A percentile compares a stretch with the other conserved stretches of the same genome.
These are phyloP conservation scores for Cucumis cinereus DNA, from an alignment of 306 rosid genomes.

Conservation along the genomic window DNA sequence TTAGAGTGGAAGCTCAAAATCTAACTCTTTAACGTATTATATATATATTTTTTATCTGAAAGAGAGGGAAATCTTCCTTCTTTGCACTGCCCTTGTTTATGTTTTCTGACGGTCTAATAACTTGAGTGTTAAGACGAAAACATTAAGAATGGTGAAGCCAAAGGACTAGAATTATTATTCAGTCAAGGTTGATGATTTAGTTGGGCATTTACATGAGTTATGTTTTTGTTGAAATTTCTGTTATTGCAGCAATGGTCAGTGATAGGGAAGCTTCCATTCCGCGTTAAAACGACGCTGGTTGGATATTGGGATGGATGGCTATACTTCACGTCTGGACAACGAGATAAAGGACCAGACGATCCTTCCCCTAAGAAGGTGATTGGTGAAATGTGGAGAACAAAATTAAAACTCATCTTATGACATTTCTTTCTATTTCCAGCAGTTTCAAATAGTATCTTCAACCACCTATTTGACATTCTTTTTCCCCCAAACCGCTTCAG, in stretches of 20 bases:
- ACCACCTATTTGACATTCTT: not conserved
- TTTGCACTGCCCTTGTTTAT: not conserved
- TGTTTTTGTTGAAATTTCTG: not conserved
- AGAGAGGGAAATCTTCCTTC: not conserved
- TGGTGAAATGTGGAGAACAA: slow-evolving; percentile 79
- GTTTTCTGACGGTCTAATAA: not conserved
- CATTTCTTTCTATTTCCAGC: not conserved
- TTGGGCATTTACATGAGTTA: not conserved
- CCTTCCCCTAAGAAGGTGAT: slow-evolving; percentile 79
- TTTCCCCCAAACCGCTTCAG: not conserved
- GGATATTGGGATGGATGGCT: slow-evolving; percentile 87
- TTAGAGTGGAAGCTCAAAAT: not conserved
- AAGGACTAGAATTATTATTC: not conserved
- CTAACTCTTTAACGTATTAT: not conserved
- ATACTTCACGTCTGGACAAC: slow-evolving; percentile 89
- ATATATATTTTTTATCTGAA: not conserved
- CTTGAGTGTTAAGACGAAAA: not conserved
- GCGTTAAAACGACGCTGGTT: slow-evolving; percentile 78
- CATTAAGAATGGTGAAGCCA: not conserved
- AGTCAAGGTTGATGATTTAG: not conserved
- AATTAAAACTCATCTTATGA: slow-evolving; percentile 35
- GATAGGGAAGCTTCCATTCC: slow-evolving; percentile 71
- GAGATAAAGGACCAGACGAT: slow-evolving; percentile 76
- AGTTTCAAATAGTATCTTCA: not conserved
- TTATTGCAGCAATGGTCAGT: slow-evolving; percentile 73